Evolutionary conservation across 768 basidiomycete genomes (phyloP).

Genomic region (Chiua virens): DNA sequence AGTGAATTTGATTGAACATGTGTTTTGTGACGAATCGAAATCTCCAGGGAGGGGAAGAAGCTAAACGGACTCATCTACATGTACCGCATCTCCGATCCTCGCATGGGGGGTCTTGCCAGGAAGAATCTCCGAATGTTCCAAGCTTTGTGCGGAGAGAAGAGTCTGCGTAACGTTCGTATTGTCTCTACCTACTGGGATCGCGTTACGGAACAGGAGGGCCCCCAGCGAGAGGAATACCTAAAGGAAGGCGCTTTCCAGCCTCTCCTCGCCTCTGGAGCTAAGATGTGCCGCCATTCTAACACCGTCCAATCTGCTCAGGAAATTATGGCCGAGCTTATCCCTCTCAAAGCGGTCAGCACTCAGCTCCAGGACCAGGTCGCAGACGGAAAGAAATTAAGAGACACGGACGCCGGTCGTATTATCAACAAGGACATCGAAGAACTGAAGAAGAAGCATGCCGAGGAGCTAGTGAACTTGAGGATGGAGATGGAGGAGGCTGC

Average conservation of each 20-base stretch:
- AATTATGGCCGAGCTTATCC: constrained; percentile 40
- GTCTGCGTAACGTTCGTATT: constrained; percentile 43
- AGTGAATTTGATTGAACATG: too few species aligned
- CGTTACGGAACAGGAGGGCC: constrained; percentile 25
- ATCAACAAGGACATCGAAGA: constrained; percentile 42
- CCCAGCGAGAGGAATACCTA: constrained; percentile 27
- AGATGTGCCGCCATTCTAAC: constrained; percentile 37
- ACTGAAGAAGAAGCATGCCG: constrained; percentile 35
- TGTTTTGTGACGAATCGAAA: not conserved
- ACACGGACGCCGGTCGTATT: constrained; percentile 48
- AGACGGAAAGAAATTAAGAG: constrained; percentile 39
- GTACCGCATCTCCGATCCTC: constrained; percentile 43
- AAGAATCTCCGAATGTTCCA: constrained; percentile 45
- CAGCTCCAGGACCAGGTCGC: constrained; percentile 50
- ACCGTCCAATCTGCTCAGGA: constrained; percentile 38
- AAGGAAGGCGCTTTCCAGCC: constrained; percentile 43
- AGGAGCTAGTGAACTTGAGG: constrained; percentile 41
- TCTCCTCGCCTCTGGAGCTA: constrained; percentile 42
- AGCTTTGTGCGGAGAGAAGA: constrained; percentile 43
- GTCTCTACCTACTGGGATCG: constrained; percentile 49
- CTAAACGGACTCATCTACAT: constrained; percentile 46
- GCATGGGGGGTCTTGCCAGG: constrained; percentile 41
- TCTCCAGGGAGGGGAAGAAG: constrained; percentile 6
- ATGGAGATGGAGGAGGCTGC: constrained; percentile 42
- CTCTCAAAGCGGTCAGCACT: constrained; percentile 35